Evolutionary conservation across 2,329 filamentous ascomycete genomes (phyloP), one percentile per base, ranked within the genome.

Genomic region (Colletotrichum liaoningense): DNA sequence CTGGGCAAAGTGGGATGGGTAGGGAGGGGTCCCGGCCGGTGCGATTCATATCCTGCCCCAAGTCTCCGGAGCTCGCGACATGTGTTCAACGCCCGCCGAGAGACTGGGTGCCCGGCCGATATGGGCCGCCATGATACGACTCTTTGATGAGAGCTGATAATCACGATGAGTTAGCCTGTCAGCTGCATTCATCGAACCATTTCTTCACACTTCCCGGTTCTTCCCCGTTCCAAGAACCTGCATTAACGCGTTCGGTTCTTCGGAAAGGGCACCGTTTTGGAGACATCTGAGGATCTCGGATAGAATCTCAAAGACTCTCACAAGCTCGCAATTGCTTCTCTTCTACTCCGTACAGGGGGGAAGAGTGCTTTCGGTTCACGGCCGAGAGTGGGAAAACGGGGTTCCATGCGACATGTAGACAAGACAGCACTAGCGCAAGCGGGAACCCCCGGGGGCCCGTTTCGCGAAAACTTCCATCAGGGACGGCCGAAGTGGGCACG

Each of bases 141-240:
- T 59, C 54, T 52, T 63, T n/a, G 52, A 38, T 19, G 26, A 26
- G 28, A 5, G 42, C 55, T 59, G 42, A 59, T 46, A 46, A 33
- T 54, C 52, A 16, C 42, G 69, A 55, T 46, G 58, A 49, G 42
- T 19, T 19, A 58, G 35, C 65, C 55, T 55, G 33, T 49, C 35
- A 49, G 60, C 67, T 70, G 70, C 70, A 73, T n/a, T 56, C 33
- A 65, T 73, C 46, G 60, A 58, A 62, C 66, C 66, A 70, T 70
- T 60, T 59, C 6, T 42, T 6, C 22, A n/a, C 8, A 11, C 9
- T 14, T 11, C 24, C 33, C 24, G 24, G 26, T 14, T 38, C 24
- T 22, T 42, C n/a, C 35, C 28, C 26, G 52, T 57, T 26, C n/a
- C 54, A 64, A 24, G n/a, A 12, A 22, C 11, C 69, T 65, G 66